Evolutionary conservation across 805 yeast genomes (phyloP).

Genomic region (Saccharomycopsis sp.): DNA sequence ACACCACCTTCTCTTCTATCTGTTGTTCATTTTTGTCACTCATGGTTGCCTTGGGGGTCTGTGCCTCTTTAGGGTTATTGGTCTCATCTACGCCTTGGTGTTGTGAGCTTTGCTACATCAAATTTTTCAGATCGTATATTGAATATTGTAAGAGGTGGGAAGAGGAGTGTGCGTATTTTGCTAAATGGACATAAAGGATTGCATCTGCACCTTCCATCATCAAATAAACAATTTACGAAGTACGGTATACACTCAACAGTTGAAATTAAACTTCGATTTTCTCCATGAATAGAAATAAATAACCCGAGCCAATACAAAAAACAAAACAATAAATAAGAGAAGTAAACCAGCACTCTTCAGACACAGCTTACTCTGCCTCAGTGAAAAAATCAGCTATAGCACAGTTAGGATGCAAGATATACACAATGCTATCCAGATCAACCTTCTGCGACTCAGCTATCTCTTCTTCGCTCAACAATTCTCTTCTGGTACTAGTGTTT

Average conservation of each 20-base stretch:
- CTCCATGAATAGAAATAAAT: no score
- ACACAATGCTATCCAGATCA: slow-evolving; percentile 32
- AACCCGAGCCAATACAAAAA: neutral
- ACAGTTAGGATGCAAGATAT: slow-evolving; percentile 75
- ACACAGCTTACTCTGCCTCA: slow-evolving; percentile 14
- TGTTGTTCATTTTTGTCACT: neutral
- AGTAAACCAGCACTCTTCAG: no score
- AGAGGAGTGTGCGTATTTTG: no score
- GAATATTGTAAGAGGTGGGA: no score
- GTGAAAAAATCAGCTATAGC: slow-evolving; percentile 53
- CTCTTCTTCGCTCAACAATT: slow-evolving; percentile 30
- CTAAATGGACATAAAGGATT: no score
- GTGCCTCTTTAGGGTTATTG: no score
- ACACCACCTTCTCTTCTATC: neutral
- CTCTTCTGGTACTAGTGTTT: slow-evolving; percentile 36
- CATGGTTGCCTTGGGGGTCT: neutral
- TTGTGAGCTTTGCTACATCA: no score
- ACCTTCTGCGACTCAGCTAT: slow-evolving; percentile 23
- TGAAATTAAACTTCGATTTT: neutral
- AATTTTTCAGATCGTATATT: no score
- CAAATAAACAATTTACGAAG: no score
- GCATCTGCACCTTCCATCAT: no score
- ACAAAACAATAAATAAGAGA: neutral
- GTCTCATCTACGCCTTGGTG: no score
- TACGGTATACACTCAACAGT: no score